phyloP scores from a whole-genome alignment of 2,329 filamentous ascomycete genomes.

The Stachybotrys chartarum region DNA sequence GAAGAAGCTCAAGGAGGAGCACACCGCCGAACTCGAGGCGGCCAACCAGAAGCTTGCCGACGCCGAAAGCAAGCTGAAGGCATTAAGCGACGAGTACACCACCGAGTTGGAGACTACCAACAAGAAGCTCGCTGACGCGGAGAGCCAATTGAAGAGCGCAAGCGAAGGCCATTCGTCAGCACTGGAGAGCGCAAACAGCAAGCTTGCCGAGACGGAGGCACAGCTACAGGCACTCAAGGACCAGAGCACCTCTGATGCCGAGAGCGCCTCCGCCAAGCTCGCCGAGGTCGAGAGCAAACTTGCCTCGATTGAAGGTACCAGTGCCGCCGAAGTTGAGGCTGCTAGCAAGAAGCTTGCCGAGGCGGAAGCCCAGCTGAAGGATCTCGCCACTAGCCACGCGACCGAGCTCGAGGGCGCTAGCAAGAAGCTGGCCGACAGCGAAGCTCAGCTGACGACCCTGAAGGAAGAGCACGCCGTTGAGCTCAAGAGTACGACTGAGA shows the following conservation, averaged over 20 bases:
- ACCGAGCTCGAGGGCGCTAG: slow-evolving; percentile 22
- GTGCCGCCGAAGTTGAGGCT: slow-evolving; percentile 6
- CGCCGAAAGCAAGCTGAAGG: slow-evolving; percentile 13
- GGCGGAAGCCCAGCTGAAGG: slow-evolving; percentile 19
- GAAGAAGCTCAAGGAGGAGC: slow-evolving; percentile 16
- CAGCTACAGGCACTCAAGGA: neutral
- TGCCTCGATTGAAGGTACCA: slow-evolving; percentile 10
- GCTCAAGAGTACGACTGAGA: neutral
- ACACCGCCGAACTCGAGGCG: slow-evolving; percentile 11
- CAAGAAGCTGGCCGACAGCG: slow-evolving; percentile 1
- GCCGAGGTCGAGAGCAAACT: slow-evolving; percentile 8
- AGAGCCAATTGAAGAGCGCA: slow-evolving; percentile 17
- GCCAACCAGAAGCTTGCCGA: slow-evolving; percentile 3
- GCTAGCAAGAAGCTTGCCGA: slow-evolving; percentile 4
- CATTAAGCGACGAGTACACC: slow-evolving; percentile 9
- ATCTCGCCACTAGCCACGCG: slow-evolving; percentile 20
- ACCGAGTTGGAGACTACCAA: slow-evolving; percentile 4
- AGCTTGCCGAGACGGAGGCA: slow-evolving; percentile 7
- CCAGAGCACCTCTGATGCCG: slow-evolving; percentile 1
- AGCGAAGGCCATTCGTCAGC: slow-evolving; percentile 12
- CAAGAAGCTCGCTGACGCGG: slow-evolving; percentile 5
- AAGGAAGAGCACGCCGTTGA: slow-evolving; percentile 2
- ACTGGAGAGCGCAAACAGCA: slow-evolving; percentile 13
- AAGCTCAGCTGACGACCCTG: neutral
- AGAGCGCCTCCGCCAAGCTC: slow-evolving; percentile 7